Evolutionary conservation across 768 basidiomycete genomes (phyloP), one percentile per base, ranked within the genome.

Genomic region (Tephrocybe sp.): DNA sequence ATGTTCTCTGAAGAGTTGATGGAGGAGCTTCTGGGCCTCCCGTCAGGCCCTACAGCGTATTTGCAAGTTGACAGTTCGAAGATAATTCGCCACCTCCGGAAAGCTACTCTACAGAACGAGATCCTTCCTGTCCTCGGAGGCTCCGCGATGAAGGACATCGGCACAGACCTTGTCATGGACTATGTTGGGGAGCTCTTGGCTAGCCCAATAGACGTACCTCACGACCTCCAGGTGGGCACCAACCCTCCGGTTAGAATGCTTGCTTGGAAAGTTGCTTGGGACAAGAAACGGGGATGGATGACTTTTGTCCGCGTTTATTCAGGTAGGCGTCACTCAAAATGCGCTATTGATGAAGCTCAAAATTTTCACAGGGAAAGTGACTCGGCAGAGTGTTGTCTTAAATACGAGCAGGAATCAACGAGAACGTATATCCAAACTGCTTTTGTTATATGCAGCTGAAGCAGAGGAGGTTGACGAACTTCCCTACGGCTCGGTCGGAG

Each of bases 261-360:
- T 23, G 92, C 88, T 2, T 94, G 93, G 92, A 94, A 94, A 64
- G 92, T 94, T 18, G 76, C 73, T 25, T 93, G 90, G 91, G 90
- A 94, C 61, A 84, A 83, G 51, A 80, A 78, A 58, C 68, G 71
- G 50, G 92, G 92, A 20, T 94, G 92, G 92, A 92, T 94, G 90
- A 93, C 92, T 1, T 94, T 92, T 63, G 86, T 94, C 33, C 77
- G 92, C 21, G 81, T 94, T 17, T 94, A 94, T 66, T 92, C 91
- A 47, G 92, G 91, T 90, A 64, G 54, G 73, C 65, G 3, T 14
- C 34, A 58, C 17, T 37, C 43, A n/a, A 24, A 8, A 30, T 8
- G 41, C 28, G 42, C n/a, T 12, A 33, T n/a, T n/a, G n/a, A n/a
- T n/a, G 14, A 15, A 46, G 33, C 41, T 45, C 23, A 51, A 17